A percentile compares a stretch with the other conserved stretches of the same genome.
Evolutionary conservation across 805 yeast species (phyloP).

Genomic region (Debaryomyces maramus): DNA sequence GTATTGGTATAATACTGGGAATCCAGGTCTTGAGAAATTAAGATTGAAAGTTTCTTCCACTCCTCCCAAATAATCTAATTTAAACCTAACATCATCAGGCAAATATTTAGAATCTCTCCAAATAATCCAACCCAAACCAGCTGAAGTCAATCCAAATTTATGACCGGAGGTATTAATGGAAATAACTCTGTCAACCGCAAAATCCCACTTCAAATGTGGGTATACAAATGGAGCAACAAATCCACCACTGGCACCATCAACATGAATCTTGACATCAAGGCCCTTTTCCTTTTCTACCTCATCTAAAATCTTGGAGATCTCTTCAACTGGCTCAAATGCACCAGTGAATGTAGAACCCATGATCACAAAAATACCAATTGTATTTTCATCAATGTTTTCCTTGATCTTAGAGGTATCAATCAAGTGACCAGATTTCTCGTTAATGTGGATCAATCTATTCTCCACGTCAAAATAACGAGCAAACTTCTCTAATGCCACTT

Average conservation of each 20-base stretch:
- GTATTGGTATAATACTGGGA: constrained; percentile 87
- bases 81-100: constrained; percentile 73
- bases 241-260: constrained; percentile 93
- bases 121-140: constrained; percentile 90
- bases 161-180: constrained; percentile 91
- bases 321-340: constrained; percentile 76
- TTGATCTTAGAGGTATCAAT: constrained; percentile 61
- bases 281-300: constrained; percentile 69
- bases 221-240: constrained; percentile 81
- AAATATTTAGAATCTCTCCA: constrained; percentile 68
- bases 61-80: constrained; percentile 83
- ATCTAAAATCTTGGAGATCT: constrained; percentile 64
- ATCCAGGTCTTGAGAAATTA: constrained; percentile 91
- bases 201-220: constrained; percentile 84
- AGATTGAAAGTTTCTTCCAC: constrained; percentile 82
- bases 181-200: constrained; percentile 70
- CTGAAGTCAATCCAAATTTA: constrained; percentile 86
- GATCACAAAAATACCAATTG: constrained; percentile 87
- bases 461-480: constrained; percentile 94
- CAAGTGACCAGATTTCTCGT: constrained; percentile 57
- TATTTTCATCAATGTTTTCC: constrained; percentile 79
- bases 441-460: constrained; percentile 69
- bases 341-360: constrained; percentile 94
- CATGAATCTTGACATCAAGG: constrained; percentile 74
- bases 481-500: constrained; percentile 91